phyloP scores from a whole-genome alignment of 1,139 yeast species.

The Yamadazyma sp. region DNA sequence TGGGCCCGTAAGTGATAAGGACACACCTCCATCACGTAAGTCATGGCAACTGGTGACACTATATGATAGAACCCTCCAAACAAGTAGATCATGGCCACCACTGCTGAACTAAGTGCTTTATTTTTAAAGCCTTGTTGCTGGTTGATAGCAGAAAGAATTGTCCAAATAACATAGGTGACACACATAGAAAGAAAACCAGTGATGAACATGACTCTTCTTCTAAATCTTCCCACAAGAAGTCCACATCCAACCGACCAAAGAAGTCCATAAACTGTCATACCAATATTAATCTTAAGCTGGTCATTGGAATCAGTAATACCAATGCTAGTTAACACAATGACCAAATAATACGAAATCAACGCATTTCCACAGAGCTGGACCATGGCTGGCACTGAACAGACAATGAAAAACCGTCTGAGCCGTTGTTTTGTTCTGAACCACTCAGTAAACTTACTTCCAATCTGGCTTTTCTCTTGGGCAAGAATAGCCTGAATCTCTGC shows the following conservation, averaged over 20 bases:
- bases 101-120: constrained; percentile 22
- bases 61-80: constrained; percentile 22
- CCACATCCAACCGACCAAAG: constrained; percentile 32
- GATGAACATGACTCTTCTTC: constrained; percentile 21
- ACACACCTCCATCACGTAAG: constrained; percentile 36
- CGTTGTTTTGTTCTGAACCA: constrained; percentile 27
- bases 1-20: constrained; percentile 16
- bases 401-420: constrained; percentile 38
- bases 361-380: constrained; percentile 54
- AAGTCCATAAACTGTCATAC: constrained; percentile 32
- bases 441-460: constrained; percentile 26
- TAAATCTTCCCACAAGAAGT: constrained; percentile 11
- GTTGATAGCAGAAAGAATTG: constrained; percentile 28
- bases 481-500: constrained; percentile 43
- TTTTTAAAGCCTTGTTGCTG: constrained; percentile 29
- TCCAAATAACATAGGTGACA: constrained; percentile 27
- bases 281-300: constrained; percentile 43
- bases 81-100: constrained; percentile 36
- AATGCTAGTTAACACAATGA: constrained; percentile 45
- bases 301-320: constrained; percentile 45
- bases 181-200: constrained; percentile 21
- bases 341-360: constrained; percentile 50
- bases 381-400: constrained; percentile 31
- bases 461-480: constrained; percentile 25
- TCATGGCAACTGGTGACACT: constrained; percentile 20